Conservation (phyloP, 306 rosid species). For the Chamaecrista fasciculata region DNA sequence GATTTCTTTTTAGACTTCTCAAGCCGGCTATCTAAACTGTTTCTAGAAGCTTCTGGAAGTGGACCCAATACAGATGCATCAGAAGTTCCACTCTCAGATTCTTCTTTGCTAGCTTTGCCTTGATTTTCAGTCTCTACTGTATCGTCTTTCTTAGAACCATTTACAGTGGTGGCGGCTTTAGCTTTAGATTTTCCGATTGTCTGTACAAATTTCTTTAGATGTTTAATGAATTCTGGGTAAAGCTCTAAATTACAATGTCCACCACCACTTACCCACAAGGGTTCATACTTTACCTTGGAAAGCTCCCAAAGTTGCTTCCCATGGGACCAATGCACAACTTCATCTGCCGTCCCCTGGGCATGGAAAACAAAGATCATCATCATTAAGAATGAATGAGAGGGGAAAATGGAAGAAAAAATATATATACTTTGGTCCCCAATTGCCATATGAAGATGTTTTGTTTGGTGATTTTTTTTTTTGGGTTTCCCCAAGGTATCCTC, state of each 20-base stretch:
- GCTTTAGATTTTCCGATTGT: conserved; percentile 72
- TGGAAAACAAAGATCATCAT: conserved; percentile 8
- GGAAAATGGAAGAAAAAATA: neutral
- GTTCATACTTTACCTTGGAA: conserved; percentile 84
- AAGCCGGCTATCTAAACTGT: conserved; percentile 96
- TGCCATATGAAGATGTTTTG: too few species aligned
- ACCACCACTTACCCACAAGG: conserved; percentile 95
- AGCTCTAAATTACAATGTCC: conserved; percentile 94
- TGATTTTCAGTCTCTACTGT: conserved; percentile 47
- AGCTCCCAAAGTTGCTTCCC: conserved; percentile 95
- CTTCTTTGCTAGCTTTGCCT: conserved; percentile 57
- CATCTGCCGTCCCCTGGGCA: conserved; percentile 88
- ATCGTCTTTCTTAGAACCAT: conserved; percentile 44
- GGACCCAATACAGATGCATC: conserved; percentile 50
- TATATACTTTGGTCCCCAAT: neutral
- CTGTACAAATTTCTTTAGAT: conserved; percentile 92
- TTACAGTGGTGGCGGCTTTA: conserved; percentile 58
- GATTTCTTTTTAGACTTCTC: conserved; percentile 76
- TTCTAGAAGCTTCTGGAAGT: conserved; percentile 82
- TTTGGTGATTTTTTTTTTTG: too few species aligned
- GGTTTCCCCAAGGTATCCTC: too few species aligned
- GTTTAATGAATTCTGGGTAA: conserved; percentile 89
- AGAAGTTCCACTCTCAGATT: conserved; percentile 55
- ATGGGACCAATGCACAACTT: conserved; percentile 87
- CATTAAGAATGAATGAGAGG: neutral